Conservation (phyloP, 805 yeast species). For the Metschnikowia bowlesiae region DNA sequence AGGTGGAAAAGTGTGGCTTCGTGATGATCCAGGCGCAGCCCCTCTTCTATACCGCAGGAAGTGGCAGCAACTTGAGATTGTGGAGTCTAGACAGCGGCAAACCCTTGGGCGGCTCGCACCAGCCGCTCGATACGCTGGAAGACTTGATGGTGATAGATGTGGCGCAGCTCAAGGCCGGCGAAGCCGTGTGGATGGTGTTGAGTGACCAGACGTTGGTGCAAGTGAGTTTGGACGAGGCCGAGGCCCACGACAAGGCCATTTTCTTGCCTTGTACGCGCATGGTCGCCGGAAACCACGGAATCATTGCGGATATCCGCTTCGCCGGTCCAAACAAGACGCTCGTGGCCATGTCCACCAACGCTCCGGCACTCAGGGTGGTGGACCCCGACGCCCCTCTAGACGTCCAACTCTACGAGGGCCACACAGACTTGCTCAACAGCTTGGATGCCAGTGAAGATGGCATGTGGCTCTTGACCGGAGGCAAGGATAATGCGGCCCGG, state of each 20-base stretch:
- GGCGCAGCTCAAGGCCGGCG: constrained; percentile 30
- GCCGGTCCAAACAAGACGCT: constrained; percentile 57
- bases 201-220: constrained; percentile 82
- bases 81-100: constrained; percentile 54
- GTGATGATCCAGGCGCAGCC: constrained; percentile 26
- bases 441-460: constrained; percentile 79
- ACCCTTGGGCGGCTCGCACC: constrained; percentile 40
- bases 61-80: constrained; percentile 60
- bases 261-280: constrained; percentile 45
- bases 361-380: constrained; percentile 79
- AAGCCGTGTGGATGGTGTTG: constrained; percentile 47
- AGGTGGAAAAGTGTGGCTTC: constrained; percentile 69
- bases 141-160: constrained; percentile 69
- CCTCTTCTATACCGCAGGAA: constrained; percentile 71
- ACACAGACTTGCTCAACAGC: constrained; percentile 76
- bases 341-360: constrained; percentile 88
- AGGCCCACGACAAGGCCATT: constrained; percentile 15
- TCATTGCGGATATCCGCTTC: constrained; percentile 82
- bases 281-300: constrained; percentile 93
- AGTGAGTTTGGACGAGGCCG: constrained; percentile 29
- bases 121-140: constrained; percentile 59
- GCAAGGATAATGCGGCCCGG: constrained; percentile 82
- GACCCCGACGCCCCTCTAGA: constrained; percentile 59
- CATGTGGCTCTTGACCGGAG: constrained; percentile 83
- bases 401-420: constrained; percentile 70